Base-by-base conservation (phyloP, 257 asterid genomes). In the Solanum pimpinellifolium region DNA sequence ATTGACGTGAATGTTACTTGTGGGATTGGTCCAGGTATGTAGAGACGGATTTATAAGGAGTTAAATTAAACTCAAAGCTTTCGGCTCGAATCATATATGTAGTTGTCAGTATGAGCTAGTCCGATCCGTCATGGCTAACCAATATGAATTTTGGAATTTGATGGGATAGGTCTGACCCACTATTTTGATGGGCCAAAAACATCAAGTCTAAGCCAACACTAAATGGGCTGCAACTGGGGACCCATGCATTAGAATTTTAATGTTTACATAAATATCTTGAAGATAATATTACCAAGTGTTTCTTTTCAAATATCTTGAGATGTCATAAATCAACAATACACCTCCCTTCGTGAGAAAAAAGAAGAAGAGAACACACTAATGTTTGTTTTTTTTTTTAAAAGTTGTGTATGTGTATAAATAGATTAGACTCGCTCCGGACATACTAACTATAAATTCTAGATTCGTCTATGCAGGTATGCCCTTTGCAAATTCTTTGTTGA, bases 401-500 rank as follows among this genome's bases (percentile, higher is more conserved):
- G 9, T 66, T 25, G 41, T 29, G 41, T 31, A 31, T 31, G 41
- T 14, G 2, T 69, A 33, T 18, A 70, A 70, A 33, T 16, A 18
- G 6, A 72, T 33, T 70, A 77, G 13, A n/a, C 13, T 78, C 6
- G 3, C 11, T 78, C 2, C 7, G 23, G 15, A 46, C 8, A 4
- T 16, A 46, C 41, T 15, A 13, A 46, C 59, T n/a, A 42, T 75
- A n/a, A 41, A 76, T 76, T 46, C 20, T 42, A 42, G 33, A n/a
- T 76, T n/a, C 3, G 41, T 27, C 16, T 15, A 2, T 46, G 84
- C 91, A 3, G 92, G 91, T 3, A 85, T 92, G 91, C 66, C 92
- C 0, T 92, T 92, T 23, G 91, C 92, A 16, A 85, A 88, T 83
- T 46, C 86, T 41, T 13, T 92, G 23, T n/a, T 91, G 33, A 52